phyloP scores from a whole-genome alignment of 73 alveolate genomes.

The Paraurostyla sp. region DNA sequence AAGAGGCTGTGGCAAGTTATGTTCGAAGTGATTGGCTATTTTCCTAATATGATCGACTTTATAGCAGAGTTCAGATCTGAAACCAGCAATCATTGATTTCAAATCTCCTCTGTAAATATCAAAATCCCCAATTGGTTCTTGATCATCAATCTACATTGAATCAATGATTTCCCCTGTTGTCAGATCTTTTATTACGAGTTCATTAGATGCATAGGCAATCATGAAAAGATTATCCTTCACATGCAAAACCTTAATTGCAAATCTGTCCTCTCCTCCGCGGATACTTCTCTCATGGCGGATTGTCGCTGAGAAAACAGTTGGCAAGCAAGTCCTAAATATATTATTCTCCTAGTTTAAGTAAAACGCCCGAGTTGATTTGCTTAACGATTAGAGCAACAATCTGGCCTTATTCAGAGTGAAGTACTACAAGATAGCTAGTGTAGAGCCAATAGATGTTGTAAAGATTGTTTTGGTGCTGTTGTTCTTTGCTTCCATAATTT shows the following conservation, averaged over 20 bases:
- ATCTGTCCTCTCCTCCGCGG: background rate
- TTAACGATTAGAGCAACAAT: background rate
- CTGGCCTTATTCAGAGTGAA: background rate
- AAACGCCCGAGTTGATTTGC: background rate
- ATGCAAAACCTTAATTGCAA: constrained; percentile 8
- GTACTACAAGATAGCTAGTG: background rate
- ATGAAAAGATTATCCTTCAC: background rate
- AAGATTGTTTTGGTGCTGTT: too few relatives aligned
- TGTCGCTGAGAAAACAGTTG: constrained; percentile 8
- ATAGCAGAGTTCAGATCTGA: background rate
- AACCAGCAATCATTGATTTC: background rate
- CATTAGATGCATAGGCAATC: constrained; percentile 1
- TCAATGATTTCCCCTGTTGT: background rate
- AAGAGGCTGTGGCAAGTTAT: background rate
- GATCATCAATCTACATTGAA: background rate
- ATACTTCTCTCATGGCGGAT: constrained; percentile 22
- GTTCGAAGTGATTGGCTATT: background rate
- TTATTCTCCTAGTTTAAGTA: constrained; percentile 1
- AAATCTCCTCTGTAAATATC: background rate
- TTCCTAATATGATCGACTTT: constrained; percentile 5
- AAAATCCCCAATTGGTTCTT: background rate
- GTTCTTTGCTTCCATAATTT: too few relatives aligned
- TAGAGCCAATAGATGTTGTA: constrained; percentile 35
- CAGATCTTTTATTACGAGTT: constrained; percentile 9
- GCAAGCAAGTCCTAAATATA: constrained; percentile 20